Evolutionary conservation across 2,329 filamentous ascomycete species (phyloP), one percentile per base, ranked within the genome.

Genomic region (Atkinsonella texensis): DNA sequence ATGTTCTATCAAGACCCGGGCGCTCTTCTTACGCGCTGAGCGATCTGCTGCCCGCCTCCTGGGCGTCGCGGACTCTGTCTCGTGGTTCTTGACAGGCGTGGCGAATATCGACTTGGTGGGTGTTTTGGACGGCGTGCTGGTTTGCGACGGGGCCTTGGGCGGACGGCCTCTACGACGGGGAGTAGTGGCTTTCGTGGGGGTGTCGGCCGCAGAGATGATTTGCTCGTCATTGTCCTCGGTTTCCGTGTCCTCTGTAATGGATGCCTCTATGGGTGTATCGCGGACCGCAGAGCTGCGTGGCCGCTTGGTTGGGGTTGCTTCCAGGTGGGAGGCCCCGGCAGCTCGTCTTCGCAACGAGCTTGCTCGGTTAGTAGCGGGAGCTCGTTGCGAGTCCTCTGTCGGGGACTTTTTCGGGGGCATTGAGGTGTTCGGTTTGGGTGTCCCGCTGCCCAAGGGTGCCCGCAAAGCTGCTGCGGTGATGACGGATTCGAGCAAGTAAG

Each of bases 11-110:
- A 96, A 70, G 3, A 81, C 80, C 49, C 83, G 77, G 20, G 85
- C 86, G 64, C 87, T 95, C 73, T 95, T 96, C 62, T 83, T 83
- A 60, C 86, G 81, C 2, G 90, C 91, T 5, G 90, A 96, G 47
- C 86, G 82, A 68, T 96, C 89, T 18, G 85, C 85, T 56, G 87
- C 85, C 42, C 77, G 74, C 57, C 81, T 77, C 39, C 79, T 78
- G 0, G 87, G 84, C 1, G 84, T 88, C 35, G 70, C 61, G 7
- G 66, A 69, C 38, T 62, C 70, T 20, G 60, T 49, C 11, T 62
- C 61, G 20, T 56, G 59, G 4, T 59, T 54, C 51, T 65, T 74
- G 12, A 65, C 60, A 0, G 74, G 73, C 0, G 74, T 76, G 46
- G 63, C 59, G 7, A 68, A 62, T 12, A 52, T 50, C 5, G 53